Evolutionary conservation across 768 basidiomycete species (phyloP).

Genomic region (Lactifluus hygrophoroides): DNA sequence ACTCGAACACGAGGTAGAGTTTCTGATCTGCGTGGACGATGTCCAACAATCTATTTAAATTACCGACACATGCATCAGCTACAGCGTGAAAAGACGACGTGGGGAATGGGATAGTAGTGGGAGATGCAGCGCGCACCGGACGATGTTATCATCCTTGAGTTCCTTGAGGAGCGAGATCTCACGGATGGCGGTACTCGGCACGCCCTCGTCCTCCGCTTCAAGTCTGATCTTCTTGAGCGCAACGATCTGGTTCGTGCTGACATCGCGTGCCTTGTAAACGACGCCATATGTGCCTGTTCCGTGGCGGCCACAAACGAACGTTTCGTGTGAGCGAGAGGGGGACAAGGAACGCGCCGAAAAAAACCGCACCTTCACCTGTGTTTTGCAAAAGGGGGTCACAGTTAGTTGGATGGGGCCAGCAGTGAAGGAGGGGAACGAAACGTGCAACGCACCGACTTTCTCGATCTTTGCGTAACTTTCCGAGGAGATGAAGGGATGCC

Average conservation of each 20-base stretch:
- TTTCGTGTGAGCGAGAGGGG: background rate
- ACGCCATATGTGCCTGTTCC: conserved; percentile 90
- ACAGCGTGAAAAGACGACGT: background rate
- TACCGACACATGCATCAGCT: background rate
- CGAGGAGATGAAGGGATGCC: background rate
- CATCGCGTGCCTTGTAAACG: conserved; percentile 93
- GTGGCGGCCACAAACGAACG: background rate
- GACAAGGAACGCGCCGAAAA: background rate
- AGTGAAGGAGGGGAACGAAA: background rate
- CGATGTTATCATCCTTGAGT: conserved; percentile 92
- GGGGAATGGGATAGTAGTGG: background rate
- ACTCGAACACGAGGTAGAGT: conserved; percentile 96
- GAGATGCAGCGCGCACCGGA: conserved; percentile 49
- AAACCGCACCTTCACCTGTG: conserved; percentile 42
- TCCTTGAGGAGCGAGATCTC: conserved; percentile 98
- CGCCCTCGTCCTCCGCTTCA: conserved; percentile 98
- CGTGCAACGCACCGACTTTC: conserved; percentile 82
- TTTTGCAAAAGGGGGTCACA: too few relatives aligned
- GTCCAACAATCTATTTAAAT: conserved; percentile 64
- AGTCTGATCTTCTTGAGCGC: conserved; percentile 98
- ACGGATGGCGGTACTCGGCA: conserved; percentile 94
- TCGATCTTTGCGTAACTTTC: conserved; percentile 93
- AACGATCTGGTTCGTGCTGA: conserved; percentile 71
- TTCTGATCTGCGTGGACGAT: conserved; percentile 97
- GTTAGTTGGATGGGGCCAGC: background rate